Percentiles rank a stretch among this genome's conserved stretches.
phyloP scores from a whole-genome alignment of 257 asterid species.

The Catharanthus roseus region DNA sequence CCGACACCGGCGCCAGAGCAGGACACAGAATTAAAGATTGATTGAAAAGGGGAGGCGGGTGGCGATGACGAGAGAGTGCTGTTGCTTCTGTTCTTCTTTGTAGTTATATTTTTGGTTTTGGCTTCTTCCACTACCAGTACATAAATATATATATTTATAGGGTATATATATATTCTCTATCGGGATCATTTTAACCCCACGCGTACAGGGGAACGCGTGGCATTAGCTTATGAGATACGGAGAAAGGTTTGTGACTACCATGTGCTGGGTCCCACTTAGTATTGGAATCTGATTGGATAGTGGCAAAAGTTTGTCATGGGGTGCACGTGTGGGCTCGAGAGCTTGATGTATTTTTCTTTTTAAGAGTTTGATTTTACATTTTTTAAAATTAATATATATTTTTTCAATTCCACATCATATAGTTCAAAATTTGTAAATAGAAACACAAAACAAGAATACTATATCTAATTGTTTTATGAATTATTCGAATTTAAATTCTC shows the following conservation, averaged over 20 bases:
- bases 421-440: no score
- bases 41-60: conserved; percentile 22
- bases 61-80: conserved; percentile 19
- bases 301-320: conserved; percentile 1
- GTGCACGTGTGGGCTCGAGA: conserved; percentile 30
- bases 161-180: not conserved
- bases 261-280: conserved; percentile 23
- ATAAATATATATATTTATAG: no score
- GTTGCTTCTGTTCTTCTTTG: conserved; percentile 5
- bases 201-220: conserved; percentile 9
- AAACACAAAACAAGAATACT: no score
- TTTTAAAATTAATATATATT: no score
- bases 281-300: conserved; percentile 18
- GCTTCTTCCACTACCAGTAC: conserved; percentile 14
- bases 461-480: no score
- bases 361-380: no score
- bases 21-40: conserved; percentile 3
- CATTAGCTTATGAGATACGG: not conserved
- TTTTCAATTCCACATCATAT: no score
- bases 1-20: conserved; percentile 39
- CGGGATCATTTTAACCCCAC: conserved; percentile 1
- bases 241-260: not conserved
- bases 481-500: no score
- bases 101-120: conserved; percentile 23
- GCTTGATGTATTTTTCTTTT: no score